Conservation (phyloP, 768 basidiomycete species). For the Strobilomyces echinocephalus region DNA sequence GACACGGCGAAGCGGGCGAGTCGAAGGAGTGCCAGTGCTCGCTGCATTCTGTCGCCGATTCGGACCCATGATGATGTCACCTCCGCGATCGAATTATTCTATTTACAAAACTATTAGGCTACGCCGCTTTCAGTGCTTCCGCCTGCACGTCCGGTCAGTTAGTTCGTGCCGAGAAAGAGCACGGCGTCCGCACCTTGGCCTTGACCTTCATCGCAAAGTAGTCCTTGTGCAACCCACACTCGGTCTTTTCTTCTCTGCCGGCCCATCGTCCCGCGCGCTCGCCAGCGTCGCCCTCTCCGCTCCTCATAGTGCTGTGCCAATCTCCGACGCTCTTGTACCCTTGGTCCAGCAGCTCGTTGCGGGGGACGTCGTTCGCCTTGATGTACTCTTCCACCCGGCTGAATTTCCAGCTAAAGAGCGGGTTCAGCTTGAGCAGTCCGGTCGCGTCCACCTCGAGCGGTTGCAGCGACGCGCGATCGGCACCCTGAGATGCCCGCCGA, state of each 20-base stretch:
- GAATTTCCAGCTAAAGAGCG: conserved; percentile 87
- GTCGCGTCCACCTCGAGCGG: conserved; percentile 89
- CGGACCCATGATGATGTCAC: too few species aligned
- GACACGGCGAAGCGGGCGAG: background rate
- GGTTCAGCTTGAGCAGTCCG: conserved; percentile 91
- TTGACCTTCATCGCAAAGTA: conserved; percentile 73
- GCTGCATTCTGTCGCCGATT: background rate
- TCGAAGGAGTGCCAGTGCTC: conserved; percentile 1
- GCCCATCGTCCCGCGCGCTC: conserved; percentile 94
- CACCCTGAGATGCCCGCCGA: conserved; percentile 88
- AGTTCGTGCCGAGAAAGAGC: background rate
- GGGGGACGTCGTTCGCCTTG: conserved; percentile 74
- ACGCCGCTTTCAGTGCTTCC: too few species aligned
- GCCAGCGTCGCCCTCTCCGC: conserved; percentile 58
- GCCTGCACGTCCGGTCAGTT: background rate
- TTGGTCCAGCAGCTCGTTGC: conserved; percentile 80
- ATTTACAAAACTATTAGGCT: too few species aligned
- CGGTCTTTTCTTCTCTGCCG: conserved; percentile 78
- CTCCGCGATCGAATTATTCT: too few species aligned
- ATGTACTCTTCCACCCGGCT: conserved; percentile 80
- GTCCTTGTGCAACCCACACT: conserved; percentile 93
- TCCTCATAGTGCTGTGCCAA: conserved; percentile 88
- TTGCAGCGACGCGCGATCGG: conserved; percentile 73
- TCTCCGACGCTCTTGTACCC: conserved; percentile 97
- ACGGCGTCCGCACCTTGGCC: conserved; percentile 31